These are phyloP conservation scores for Saturnispora zaruensis DNA, from an alignment of 805 yeast genomes.

Conservation along the genomic window DNA sequence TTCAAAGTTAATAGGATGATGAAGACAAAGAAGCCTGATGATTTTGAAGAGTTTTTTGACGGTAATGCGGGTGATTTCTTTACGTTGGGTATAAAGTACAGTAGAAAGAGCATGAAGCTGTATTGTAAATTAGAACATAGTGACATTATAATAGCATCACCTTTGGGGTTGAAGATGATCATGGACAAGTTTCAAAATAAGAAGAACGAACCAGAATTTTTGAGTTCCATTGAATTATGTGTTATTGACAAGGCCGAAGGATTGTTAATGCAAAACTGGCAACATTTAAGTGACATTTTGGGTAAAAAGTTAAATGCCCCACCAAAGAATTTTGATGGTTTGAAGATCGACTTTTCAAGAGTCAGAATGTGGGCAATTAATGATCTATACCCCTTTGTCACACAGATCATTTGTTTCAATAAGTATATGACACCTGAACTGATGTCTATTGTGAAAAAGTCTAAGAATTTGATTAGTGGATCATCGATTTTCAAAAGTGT, in stretches of 20 bases:
- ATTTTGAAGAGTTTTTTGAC: constrained; percentile 67
- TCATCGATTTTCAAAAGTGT: constrained; percentile 46
- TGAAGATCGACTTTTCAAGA: constrained; percentile 80
- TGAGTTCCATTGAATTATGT: constrained; percentile 79
- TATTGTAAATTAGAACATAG: constrained; percentile 78
- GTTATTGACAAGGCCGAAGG: constrained; percentile 80
- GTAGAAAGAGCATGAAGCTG: constrained; percentile 77
- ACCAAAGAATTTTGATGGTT: constrained; percentile 56
- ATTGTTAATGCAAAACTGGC: constrained; percentile 88
- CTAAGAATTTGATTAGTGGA: constrained; percentile 42
- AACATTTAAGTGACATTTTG: constrained; percentile 61
- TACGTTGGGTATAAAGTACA: constrained; percentile 82
- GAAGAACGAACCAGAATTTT: constrained; percentile 38
- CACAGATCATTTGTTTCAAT: constrained; percentile 75
- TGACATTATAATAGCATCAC: constrained; percentile 85
- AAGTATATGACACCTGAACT: constrained; percentile 75
- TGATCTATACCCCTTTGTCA: constrained; percentile 59
- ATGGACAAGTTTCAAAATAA: constrained; percentile 37
- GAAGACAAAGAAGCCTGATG: constrained; percentile 64
- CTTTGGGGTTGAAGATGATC: constrained; percentile 77
- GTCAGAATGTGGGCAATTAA: constrained; percentile 90
- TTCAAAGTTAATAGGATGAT: constrained; percentile 21
- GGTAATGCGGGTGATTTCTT: constrained; percentile 93
- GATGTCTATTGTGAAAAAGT: constrained; percentile 45
- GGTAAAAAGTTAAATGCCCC: constrained; percentile 57